Evolutionary conservation across 441 rosid species (phyloP).

Genomic region (Euphorbia schlechtendalii): DNA sequence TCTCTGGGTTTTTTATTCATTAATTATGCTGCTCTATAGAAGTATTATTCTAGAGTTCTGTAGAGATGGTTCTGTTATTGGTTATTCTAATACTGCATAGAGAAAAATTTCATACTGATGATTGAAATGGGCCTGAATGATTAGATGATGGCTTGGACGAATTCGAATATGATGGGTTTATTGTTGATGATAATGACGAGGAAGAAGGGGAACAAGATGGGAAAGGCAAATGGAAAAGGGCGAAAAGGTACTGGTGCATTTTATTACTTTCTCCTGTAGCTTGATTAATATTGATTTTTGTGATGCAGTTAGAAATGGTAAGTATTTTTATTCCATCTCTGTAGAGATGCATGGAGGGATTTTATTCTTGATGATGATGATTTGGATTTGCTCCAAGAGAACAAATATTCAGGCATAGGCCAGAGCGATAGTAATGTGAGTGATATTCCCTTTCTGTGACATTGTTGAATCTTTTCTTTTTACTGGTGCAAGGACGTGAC

Average conservation of each 20-base stretch:
- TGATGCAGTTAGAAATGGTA: neutral
- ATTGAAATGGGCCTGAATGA: neutral
- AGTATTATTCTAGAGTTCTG: neutral
- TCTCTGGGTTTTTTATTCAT: neutral
- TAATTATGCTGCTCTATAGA: neutral
- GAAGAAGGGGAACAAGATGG: conserved; percentile 56
- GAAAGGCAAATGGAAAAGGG: conserved; percentile 60
- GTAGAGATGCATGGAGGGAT: conserved; percentile 9
- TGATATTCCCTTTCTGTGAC: neutral
- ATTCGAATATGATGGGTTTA: conserved; percentile 73
- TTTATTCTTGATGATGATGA: conserved; percentile 71
- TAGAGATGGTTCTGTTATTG: neutral
- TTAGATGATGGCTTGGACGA: conserved; percentile 32
- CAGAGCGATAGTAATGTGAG: conserved; percentile 16
- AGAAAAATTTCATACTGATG: neutral
- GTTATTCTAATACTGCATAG: neutral
- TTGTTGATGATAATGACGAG: conserved; percentile 53
- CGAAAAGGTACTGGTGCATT: conserved; percentile 61
- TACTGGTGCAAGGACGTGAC: neutral
- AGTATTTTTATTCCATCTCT: neutral
- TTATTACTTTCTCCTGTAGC: neutral
- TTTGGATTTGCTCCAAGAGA: conserved; percentile 69
- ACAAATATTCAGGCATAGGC: conserved; percentile 32
- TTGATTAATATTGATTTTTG: neutral
- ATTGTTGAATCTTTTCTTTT: neutral